Evolutionary conservation across 148 eudicot species (phyloP), one percentile per base, ranked within the genome.

Genomic region (Spergularia marina): DNA sequence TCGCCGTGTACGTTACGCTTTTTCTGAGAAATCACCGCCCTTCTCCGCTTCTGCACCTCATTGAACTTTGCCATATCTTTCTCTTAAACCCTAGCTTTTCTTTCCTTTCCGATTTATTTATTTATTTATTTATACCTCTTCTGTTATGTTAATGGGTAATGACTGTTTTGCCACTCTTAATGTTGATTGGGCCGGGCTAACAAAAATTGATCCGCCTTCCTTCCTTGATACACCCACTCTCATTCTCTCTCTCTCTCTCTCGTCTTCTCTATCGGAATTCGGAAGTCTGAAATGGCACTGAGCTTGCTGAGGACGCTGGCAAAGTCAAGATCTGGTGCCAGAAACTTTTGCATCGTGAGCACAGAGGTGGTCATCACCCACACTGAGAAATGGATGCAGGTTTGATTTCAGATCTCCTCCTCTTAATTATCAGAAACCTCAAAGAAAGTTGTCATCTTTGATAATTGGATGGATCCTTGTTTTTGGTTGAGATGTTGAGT

Each of bases 311-410:
- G 83, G 83, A 58, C 82, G 82, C 82, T 88, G 74, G 77, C 75
- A 0, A 64, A 61, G 77, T 69, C 84, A 1, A 53, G 77, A 56
- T 70, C 82, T 64, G 81, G 76, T 40, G 56, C 81, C 15, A 84
- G 91, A 70, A 51, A 70, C 68, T 23, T 88, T 62, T 65, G 80
- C 65, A 58, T 79, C 68, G 87, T 84, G 21, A 78, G 76, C 78
- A 72, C 73, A 54, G 91, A 86, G 70, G 71, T 90, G 70, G 14
- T 73, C 82, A 86, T 86, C 71, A 76, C 89, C 78, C 95, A 90
- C 83, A 90, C 95, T 41, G 89, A 77, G 47, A 90, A 90, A 80
- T 90, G 91, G 95, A 90, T 90, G 95, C 90, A 88, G 95, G 91
- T 90, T 68, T 36, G 14, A 21, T 17, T 34, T 41, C 36, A 30